Evolutionary conservation across 352 stramenopile species (phyloP).

Genomic region (Aphanomyces euteiches): DNA sequence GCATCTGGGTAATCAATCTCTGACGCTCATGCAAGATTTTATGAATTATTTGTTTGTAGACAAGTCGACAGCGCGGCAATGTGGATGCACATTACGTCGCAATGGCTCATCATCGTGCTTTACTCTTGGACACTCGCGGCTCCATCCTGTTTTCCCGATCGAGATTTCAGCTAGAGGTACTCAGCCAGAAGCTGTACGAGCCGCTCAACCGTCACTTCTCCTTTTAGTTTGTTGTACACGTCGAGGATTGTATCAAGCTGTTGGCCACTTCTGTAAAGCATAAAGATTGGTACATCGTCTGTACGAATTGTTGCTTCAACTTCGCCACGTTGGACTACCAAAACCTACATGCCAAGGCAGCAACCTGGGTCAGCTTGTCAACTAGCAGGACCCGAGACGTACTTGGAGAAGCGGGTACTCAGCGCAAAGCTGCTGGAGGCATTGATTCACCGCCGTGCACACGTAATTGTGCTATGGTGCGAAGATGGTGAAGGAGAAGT

Average conservation of each 20-base stretch:
- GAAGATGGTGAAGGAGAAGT: background rate
- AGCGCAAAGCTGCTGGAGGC: slow-evolving; percentile 51
- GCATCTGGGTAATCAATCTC: slow-evolving; percentile 43
- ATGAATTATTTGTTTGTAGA: background rate
- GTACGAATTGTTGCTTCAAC: slow-evolving; percentile 64
- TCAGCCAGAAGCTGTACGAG: slow-evolving; percentile 23
- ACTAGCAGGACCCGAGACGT: background rate
- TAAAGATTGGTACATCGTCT: slow-evolving; percentile 58
- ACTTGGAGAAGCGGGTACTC: slow-evolving; percentile 66
- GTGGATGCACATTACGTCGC: slow-evolving; percentile 93
- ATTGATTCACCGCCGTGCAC: slow-evolving; percentile 64
- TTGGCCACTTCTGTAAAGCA: slow-evolving; percentile 53
- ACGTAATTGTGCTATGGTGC: slow-evolving; percentile 46
- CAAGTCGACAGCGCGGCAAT: slow-evolving; percentile 72
- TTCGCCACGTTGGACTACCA: slow-evolving; percentile 55
- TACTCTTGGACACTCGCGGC: slow-evolving; percentile 95
- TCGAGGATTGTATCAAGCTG: slow-evolving; percentile 62
- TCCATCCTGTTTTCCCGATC: slow-evolving; percentile 90
- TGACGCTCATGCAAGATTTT: background rate
- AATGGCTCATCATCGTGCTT: slow-evolving; percentile 91
- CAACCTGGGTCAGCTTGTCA: background rate
- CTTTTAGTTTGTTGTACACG: slow-evolving; percentile 50
- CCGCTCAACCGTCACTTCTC: slow-evolving; percentile 58
- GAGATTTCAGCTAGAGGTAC: slow-evolving; percentile 75
- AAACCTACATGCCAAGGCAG: slow-evolving; percentile 43